Percentiles rank a stretch among this genome's conserved stretches.
phyloP scores from a whole-genome alignment of 1,284 basidiomycete species.

The Cryptococcus wingfieldii region DNA sequence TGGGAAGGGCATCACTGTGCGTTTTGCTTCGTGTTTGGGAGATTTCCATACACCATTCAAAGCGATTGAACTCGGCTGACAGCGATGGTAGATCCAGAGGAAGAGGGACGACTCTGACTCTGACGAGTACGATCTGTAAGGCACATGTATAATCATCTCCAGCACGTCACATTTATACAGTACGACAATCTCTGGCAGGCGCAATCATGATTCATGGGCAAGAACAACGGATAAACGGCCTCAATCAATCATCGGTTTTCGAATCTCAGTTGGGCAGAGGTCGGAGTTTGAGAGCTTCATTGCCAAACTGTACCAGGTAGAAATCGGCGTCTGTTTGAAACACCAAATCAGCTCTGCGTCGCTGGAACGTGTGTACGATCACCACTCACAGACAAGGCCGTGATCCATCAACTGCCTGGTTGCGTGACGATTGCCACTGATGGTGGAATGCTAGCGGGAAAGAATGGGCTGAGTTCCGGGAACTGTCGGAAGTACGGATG shows the following conservation, averaged over 20 bases:
- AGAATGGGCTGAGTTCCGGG: too few species aligned
- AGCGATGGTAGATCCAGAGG: constrained; percentile 40
- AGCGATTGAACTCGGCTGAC: too few species aligned
- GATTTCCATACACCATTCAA: neutral
- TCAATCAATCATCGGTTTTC: neutral
- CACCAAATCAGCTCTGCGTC: neutral
- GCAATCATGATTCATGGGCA: neutral
- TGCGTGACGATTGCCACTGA: constrained; percentile 30
- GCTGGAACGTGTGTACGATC: neutral
- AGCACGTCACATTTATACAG: neutral
- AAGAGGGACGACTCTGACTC: constrained; percentile 49
- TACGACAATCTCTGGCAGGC: neutral
- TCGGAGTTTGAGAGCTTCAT: constrained; percentile 35
- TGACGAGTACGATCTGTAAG: constrained; percentile 48
- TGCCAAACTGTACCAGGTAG: constrained; percentile 38
- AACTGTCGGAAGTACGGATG: too few species aligned
- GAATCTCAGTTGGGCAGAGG: neutral
- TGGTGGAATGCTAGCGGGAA: constrained; percentile 31
- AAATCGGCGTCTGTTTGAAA: constrained; percentile 35
- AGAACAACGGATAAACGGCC: neutral
- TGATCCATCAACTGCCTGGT: constrained; percentile 28
- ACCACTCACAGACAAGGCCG: constrained; percentile 34
- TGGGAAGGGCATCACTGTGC: constrained; percentile 46
- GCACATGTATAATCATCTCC: neutral
- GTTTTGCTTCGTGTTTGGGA: constrained; percentile 3